phyloP scores from a whole-genome alignment of 2,329 filamentous ascomycete species.

The Herpotrichia juniperi region DNA sequence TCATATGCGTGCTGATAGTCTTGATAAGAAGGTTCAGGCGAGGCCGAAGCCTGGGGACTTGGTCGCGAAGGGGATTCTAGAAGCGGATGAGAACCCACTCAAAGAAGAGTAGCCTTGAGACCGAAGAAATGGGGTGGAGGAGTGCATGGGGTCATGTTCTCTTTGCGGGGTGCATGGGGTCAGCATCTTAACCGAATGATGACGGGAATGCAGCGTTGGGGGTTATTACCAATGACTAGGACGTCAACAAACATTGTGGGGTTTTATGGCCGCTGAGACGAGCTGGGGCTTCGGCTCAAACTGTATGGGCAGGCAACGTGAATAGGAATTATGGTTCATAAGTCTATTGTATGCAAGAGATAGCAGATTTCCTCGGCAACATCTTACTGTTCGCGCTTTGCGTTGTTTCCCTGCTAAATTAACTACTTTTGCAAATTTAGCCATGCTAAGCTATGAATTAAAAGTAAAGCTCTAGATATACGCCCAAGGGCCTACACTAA shows the following conservation, averaged over 20 bases:
- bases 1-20: constrained; percentile 83
- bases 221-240: neutral
- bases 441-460: no score
- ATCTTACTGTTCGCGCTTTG: no score
- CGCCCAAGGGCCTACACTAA: no score
- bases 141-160: neutral
- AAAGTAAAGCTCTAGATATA: no score
- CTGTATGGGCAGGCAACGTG: neutral
- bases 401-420: no score
- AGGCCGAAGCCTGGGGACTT: constrained; percentile 78
- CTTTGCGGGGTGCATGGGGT: neutral
- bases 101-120: no score
- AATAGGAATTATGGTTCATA: no score
- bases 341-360: no score
- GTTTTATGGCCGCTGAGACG: neutral
- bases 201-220: constrained; percentile 8
- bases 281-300: neutral
- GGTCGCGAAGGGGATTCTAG: constrained; percentile 79
- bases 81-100: constrained; percentile 41
- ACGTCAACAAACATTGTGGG: constrained; percentile 5
- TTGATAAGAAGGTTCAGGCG: constrained; percentile 85
- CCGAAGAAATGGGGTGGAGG: no score
- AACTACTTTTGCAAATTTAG: no score
- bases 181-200: neutral
- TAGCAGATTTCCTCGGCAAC: no score